Evolutionary conservation across 2,329 filamentous ascomycete genomes (phyloP), one percentile per base, ranked within the genome.

Genomic region (Cladosporium phlei): DNA sequence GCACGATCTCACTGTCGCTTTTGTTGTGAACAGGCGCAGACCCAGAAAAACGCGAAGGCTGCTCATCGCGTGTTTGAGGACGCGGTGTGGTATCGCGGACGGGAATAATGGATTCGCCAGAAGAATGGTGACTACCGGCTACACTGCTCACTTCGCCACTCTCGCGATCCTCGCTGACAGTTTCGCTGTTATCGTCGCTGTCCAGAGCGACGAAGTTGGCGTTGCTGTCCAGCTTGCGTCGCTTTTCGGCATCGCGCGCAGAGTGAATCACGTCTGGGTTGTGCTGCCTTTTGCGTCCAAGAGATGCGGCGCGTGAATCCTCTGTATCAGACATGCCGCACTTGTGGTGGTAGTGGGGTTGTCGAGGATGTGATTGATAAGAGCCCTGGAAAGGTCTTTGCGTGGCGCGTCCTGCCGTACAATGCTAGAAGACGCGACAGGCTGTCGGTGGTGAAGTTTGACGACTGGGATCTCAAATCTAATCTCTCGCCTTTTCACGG

Each of bases 311-410:
- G 42, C 42, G 42, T 5, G 42, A 45, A 45, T 45, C 42, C 42
- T 45, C 42, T 35, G 42, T 45, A 37, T 45, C 42, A 28, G 42
- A 45, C 42, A 45, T 45, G 42, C 32, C 37, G 32, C 40, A 20
- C 25, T 25, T 6, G 24, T 19, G 24, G 25, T n/a, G 19, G 35
- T 16, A 22, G 20, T 14, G 22, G 35, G 20, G 27, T 21, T 25
- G 12, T 21, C n/a, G 19, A 8, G 35, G n/a, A n/a, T n/a, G n/a
- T n/a, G n/a, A n/a, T n/a, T 22, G 37, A 39, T 29, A 29, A 39
- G 37, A 29, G 16, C 37, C 37, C 37, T 29, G 16, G 37, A 17
- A 9, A 27, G 16, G 5, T 17, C 6, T 20, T 11, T n/a, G 12
- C 17, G 14, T n/a, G 25, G 14, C 24, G 16, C 24, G 37, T 14